Evolutionary conservation across 106 monocot genomes (phyloP), one percentile per base, ranked within the genome.

Genomic region (Posidonia australis): DNA sequence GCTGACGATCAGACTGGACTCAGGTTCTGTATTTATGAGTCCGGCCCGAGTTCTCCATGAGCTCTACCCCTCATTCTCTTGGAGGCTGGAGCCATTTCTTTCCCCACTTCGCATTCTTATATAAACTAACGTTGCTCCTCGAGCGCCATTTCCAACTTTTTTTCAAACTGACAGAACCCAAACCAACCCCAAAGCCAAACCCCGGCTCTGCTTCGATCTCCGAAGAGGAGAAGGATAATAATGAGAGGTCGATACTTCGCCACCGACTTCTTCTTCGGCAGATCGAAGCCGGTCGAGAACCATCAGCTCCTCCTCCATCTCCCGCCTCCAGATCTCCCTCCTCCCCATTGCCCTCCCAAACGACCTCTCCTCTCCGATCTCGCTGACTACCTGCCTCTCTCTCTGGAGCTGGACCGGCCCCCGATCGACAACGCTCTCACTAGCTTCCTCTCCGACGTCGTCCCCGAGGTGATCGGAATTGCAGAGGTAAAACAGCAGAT

Each of bases 351-450:
- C 22, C 46, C 31, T 36, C 36, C 2, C 71, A 36, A 13, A 16
- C 29, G 27, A 19, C 14, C 49, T 24, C 42, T 26, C 7, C 60
- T 63, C 47, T 48, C 58, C 47, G 73, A 69, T 19, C 13, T 58
- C 53, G 54, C 27, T 58, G 48, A 64, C 57, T 66, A 69, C 52
- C 17, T 44, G 17, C 44, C 49, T 2, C 4, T 75, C 42, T 64
- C 19, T 17, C 49, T 41, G 65, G 79, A 77, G 25, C 49, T 88
- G 66, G 77, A 77, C 60, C 47, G 32, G 23, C 60, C 86, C 46
- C 74, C 79, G 10, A 59, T 86, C 64, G 77, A 80, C 21, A 23
- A 30, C n/a, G 85, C 90, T 13, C 73, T 85, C 54, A 58, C 70
- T 31, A 56, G 70, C 17, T 83, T 90, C 72, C 75, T 85, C 22